phyloP scores from a whole-genome alignment of 768 basidiomycete species.

The Psilocybe tampanensis region DNA sequence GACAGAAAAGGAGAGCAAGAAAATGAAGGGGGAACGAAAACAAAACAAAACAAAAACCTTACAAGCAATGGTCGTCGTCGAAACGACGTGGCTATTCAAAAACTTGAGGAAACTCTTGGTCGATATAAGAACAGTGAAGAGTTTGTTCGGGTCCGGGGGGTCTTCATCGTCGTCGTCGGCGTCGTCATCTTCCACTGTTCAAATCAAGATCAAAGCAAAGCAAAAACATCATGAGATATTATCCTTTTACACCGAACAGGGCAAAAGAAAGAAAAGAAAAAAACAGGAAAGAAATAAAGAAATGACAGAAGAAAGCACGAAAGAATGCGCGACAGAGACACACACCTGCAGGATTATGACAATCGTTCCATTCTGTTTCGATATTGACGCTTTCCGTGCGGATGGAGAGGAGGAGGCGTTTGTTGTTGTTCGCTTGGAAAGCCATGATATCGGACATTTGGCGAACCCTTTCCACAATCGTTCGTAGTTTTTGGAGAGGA shows the following conservation, averaged over 20 bases:
- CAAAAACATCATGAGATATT: not conserved
- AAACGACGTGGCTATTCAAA: slow-evolving; percentile 77
- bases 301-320: too few relatives aligned
- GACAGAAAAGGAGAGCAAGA: too few relatives aligned
- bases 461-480: slow-evolving; percentile 73
- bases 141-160: slow-evolving; percentile 51
- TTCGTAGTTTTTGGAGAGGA: slow-evolving; percentile 73
- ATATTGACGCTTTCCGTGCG: slow-evolving; percentile 75
- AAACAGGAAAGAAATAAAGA: too few relatives aligned
- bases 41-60: slow-evolving; percentile 25
- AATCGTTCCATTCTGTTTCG: slow-evolving; percentile 79
- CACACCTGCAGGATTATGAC: slow-evolving; percentile 62
- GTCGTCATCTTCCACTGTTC: slow-evolving; percentile 36
- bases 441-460: slow-evolving; percentile 71
- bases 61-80: slow-evolving; percentile 87
- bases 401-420: slow-evolving; percentile 54
- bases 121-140: slow-evolving; percentile 70
- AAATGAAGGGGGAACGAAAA: too few relatives aligned
- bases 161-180: slow-evolving; percentile 46
- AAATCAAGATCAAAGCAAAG: too few relatives aligned
- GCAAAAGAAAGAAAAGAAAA: too few relatives aligned
- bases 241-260: too few relatives aligned
- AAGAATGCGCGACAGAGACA: too few relatives aligned
- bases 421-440: slow-evolving; percentile 67
- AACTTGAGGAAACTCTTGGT: slow-evolving; percentile 81